Percentiles rank a stretch among this genome's conserved stretches.
phyloP scores from a whole-genome alignment of 1,139 yeast genomes.

The Zygoascus hellenicus region DNA sequence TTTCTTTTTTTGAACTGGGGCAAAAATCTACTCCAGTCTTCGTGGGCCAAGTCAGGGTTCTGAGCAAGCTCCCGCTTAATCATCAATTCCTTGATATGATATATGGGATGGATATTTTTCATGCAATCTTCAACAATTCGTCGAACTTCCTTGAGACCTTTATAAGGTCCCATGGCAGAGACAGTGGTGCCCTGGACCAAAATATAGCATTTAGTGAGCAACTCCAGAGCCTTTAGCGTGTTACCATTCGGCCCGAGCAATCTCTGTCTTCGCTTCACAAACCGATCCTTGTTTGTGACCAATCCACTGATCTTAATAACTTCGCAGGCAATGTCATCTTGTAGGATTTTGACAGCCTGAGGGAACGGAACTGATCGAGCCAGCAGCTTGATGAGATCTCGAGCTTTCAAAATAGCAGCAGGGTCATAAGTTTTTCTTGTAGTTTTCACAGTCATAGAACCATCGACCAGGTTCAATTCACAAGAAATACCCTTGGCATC shows the following conservation, averaged over 20 bases:
- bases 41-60: constrained; percentile 90
- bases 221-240: constrained; percentile 89
- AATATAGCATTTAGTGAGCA: constrained; percentile 87
- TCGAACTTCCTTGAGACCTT: constrained; percentile 86
- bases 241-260: constrained; percentile 96
- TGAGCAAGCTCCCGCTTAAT: constrained; percentile 91
- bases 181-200: constrained; percentile 98
- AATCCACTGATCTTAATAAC: constrained; percentile 90
- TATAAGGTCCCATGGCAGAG: constrained; percentile 93
- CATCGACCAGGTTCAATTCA: constrained; percentile 86
- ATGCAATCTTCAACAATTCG: constrained; percentile 96
- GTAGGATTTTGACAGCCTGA: constrained; percentile 85
- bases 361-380: constrained; percentile 98
- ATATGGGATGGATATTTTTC: constrained; percentile 93
- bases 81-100: constrained; percentile 95
- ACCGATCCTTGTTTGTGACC: constrained; percentile 86
- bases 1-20: constrained; percentile 97
- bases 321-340: constrained; percentile 93
- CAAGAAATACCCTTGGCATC: constrained; percentile 72
- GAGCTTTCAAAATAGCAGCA: constrained; percentile 84
- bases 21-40: constrained; percentile 95
- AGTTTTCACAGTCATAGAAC: constrained; percentile 94
- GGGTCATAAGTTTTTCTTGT: constrained; percentile 96
- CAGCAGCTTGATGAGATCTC: constrained; percentile 86
- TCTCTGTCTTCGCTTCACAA: constrained; percentile 92